Conservation (phyloP, 345 rosid species). For the Durio zibethinus region DNA sequence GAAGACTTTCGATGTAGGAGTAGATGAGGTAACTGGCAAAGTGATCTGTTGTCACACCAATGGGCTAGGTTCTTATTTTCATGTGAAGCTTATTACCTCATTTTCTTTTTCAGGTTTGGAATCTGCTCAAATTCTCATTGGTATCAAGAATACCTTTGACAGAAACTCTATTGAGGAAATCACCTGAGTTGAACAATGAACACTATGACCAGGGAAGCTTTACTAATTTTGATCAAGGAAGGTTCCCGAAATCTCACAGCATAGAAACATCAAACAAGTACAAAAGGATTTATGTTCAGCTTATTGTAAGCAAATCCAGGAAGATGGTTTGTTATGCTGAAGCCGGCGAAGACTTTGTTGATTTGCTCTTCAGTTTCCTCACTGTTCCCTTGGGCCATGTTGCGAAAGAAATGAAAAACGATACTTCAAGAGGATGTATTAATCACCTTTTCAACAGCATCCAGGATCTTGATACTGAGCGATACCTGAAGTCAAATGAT, state of each 20-base stretch:
- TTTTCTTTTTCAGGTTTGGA: conserved; percentile 20
- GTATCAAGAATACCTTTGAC: conserved; percentile 16
- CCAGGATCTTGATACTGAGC: conserved; percentile 5
- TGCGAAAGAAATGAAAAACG: too few relatives aligned
- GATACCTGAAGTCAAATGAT: too few relatives aligned
- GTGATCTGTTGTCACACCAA: not conserved
- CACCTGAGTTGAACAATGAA: not conserved
- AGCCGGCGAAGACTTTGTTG: conserved; percentile 20
- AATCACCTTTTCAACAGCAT: conserved; percentile 14
- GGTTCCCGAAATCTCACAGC: not conserved
- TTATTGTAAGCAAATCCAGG: conserved; percentile 22
- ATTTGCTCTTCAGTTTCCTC: conserved; percentile 34
- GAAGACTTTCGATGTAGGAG: not conserved
- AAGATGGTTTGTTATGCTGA: conserved; percentile 24
- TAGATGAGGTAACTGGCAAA: conserved; percentile 15
- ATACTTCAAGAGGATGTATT: too few relatives aligned
- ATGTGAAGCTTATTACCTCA: not conserved
- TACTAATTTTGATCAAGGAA: not conserved
- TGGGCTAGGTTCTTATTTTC: not conserved
- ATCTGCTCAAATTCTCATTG: conserved; percentile 15
- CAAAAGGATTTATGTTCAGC: not conserved
- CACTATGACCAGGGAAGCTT: not conserved
- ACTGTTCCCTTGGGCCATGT: conserved; percentile 25
- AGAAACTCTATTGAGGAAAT: conserved; percentile 8
- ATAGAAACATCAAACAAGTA: not conserved